Conservation (phyloP, 176 grass and related monocot genomes). For the Secale cereale region DNA sequence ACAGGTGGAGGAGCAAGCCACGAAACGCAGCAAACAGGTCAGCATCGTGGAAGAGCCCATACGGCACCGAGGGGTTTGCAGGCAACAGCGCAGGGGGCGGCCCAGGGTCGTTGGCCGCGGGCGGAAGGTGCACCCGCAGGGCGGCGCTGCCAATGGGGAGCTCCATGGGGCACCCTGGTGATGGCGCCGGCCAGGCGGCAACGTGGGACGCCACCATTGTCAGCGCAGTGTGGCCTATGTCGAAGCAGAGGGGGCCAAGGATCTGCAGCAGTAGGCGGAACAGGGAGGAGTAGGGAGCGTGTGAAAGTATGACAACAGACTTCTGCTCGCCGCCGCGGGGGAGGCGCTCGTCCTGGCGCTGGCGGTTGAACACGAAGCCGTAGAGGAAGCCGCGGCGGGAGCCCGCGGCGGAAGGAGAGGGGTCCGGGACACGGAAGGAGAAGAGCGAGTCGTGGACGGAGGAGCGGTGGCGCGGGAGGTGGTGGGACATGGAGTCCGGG, state of each 20-base stretch:
- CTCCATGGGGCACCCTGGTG: slow-evolving; percentile 59
- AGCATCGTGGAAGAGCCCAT: slow-evolving; percentile 83
- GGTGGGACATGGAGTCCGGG: slow-evolving; percentile 98
- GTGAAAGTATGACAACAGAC: slow-evolving; percentile 86
- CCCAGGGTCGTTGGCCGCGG: slow-evolving; percentile 36
- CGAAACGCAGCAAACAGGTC: slow-evolving; percentile 88
- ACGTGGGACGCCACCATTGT: slow-evolving; percentile 86
- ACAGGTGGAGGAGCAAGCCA: slow-evolving; percentile 75
- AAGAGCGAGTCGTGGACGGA: slow-evolving; percentile 95
- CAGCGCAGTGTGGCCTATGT: slow-evolving; percentile 73
- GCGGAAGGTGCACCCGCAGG: slow-evolving; percentile 69
- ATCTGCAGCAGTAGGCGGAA: slow-evolving; percentile 89
- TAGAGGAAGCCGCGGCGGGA: slow-evolving; percentile 53
- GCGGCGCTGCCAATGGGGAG: slow-evolving; percentile 85
- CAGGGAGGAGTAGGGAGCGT: slow-evolving; percentile 67
- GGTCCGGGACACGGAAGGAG: slow-evolving; percentile 79
- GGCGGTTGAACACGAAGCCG: slow-evolving; percentile 97
- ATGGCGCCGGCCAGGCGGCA: slow-evolving; percentile 72
- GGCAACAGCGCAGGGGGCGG: slow-evolving; percentile 45
- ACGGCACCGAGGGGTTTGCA: slow-evolving; percentile 59
- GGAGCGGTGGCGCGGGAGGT: slow-evolving; percentile 85
- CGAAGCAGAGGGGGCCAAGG: slow-evolving; percentile 97
- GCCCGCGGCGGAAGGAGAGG: background rate
- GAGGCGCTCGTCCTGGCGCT: slow-evolving; percentile 93
- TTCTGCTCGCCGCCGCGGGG: slow-evolving; percentile 95